phyloP scores from a whole-genome alignment of 306 rosid genomes.

The Begonia peltatifolia region DNA sequence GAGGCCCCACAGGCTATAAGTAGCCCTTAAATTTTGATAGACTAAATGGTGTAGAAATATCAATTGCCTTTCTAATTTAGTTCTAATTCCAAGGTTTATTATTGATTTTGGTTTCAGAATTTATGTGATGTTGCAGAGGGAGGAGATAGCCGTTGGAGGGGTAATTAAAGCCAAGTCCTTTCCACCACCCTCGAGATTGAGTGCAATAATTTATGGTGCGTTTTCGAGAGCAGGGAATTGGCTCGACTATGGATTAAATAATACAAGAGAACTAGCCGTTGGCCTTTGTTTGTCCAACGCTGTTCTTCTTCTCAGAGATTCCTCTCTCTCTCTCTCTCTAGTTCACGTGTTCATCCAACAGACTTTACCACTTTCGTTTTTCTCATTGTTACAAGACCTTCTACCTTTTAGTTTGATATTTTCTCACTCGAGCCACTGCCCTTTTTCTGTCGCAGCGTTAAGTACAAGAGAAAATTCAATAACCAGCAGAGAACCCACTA shows the following conservation, averaged over 20 bases:
- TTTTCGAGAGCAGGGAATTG: not conserved
- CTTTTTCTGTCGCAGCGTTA: too few species aligned
- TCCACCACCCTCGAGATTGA: constrained; percentile 9
- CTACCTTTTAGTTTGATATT: not conserved
- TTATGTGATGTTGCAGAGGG: constrained; percentile 17
- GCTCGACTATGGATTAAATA: not conserved
- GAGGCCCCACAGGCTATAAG: too few species aligned
- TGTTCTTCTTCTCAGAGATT: constrained; percentile 1
- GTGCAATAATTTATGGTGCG: not conserved
- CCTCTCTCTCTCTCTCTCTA: constrained; percentile 20
- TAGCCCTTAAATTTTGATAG: too few species aligned
- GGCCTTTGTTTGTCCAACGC: constrained; percentile 16
- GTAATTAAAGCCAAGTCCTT: constrained; percentile 14
- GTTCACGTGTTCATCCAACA: constrained; percentile 39
- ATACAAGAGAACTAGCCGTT: constrained; percentile 57
- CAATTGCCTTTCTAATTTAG: too few species aligned
- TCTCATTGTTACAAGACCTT: not conserved
- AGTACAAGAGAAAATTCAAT: too few species aligned
- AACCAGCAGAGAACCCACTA: too few species aligned
- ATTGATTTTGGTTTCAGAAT: too few species aligned
- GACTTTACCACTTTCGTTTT: constrained; percentile 12
- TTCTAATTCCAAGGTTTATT: too few species aligned
- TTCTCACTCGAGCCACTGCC: not conserved
- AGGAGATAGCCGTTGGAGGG: constrained; percentile 49
- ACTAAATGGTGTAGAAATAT: too few species aligned